Percentiles rank a stretch among this genome's conserved stretches.
These are phyloP conservation scores for Volutella citrinella DNA, from an alignment of 2,329 filamentous ascomycete species.

Conservation along the genomic window DNA sequence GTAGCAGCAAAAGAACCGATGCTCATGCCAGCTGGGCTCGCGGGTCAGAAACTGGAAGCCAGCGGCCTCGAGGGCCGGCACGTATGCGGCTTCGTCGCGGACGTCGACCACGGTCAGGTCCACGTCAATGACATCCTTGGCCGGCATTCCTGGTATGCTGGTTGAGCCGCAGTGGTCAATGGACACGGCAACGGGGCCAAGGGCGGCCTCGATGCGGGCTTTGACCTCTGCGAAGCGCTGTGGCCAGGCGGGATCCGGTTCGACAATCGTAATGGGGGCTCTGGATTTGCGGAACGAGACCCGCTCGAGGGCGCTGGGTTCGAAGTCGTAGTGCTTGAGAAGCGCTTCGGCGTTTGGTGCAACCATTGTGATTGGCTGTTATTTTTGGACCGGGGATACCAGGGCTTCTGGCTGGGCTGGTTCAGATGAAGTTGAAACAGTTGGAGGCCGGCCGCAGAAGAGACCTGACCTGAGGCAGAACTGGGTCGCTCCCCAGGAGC, in stretches of 20 bases:
- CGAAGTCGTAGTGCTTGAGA: constrained; percentile 23
- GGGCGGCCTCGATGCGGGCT: constrained; percentile 31
- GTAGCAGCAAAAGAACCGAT: constrained; percentile 42
- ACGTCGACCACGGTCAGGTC: constrained; percentile 44
- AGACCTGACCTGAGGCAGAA: no score
- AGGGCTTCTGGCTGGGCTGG: no score
- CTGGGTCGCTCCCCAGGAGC: no score
- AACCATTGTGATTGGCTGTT: no score
- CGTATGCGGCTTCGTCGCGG: constrained; percentile 40
- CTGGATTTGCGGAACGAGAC: constrained; percentile 23
- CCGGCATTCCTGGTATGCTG: constrained; percentile 44
- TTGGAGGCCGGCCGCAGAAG: no score
- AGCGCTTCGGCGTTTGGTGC: constrained; percentile 25
- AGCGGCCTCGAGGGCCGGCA: constrained; percentile 36
- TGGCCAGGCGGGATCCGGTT: constrained; percentile 37
- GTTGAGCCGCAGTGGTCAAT: constrained; percentile 50
- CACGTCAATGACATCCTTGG: constrained; percentile 52
- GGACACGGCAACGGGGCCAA: constrained; percentile 33
- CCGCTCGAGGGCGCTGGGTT: constrained; percentile 20
- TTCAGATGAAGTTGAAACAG: no score
- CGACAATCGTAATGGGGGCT: constrained; percentile 29
- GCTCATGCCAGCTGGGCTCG: constrained; percentile 45
- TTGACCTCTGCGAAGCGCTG: constrained; percentile 27
- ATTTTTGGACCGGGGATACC: no score
- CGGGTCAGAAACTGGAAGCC: constrained; percentile 46